These are phyloP conservation scores for Penicillium corylophilum DNA, from an alignment of 2,329 filamentous ascomycete species.

Conservation along the genomic window DNA sequence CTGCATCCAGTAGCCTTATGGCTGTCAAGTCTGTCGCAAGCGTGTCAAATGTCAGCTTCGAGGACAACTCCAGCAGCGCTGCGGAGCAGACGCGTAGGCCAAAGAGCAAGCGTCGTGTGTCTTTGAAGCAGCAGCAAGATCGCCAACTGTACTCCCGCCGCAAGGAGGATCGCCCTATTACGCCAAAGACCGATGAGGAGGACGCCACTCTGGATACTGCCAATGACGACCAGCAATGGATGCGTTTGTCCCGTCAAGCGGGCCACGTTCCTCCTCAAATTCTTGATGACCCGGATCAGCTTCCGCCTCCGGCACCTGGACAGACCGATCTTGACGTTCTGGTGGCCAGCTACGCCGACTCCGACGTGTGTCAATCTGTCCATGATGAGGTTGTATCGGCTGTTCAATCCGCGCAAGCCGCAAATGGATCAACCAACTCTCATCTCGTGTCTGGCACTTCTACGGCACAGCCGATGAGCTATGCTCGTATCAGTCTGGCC, in stretches of 20 bases:
- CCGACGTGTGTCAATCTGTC: conserved; percentile 71
- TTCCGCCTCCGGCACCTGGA: conserved; percentile 58
- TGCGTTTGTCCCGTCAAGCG: conserved; percentile 57
- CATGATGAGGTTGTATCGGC: conserved; percentile 76
- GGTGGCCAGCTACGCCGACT: conserved; percentile 71
- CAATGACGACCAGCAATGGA: conserved; percentile 58
- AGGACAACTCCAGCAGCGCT: conserved; percentile 61
- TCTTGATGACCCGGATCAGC: conserved; percentile 66
- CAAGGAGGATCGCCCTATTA: conserved; percentile 57
- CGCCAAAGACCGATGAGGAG: conserved; percentile 64
- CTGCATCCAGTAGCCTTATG: conserved; percentile 80
- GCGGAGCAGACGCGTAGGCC: conserved; percentile 65
- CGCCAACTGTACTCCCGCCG: conserved; percentile 85
- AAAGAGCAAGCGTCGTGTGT: conserved; percentile 70
- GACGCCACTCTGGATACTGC: conserved; percentile 52
- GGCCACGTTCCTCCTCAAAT: conserved; percentile 59
- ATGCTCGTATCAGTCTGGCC: conserved; percentile 73
- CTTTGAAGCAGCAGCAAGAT: conserved; percentile 82
- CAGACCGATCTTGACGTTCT: conserved; percentile 80
- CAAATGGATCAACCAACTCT: conserved; percentile 64
- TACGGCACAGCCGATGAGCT: conserved; percentile 71
- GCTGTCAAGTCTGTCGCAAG: conserved; percentile 90
- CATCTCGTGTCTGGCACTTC: conserved; percentile 50
- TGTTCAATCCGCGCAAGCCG: conserved; percentile 61
- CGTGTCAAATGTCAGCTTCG: conserved; percentile 71